Base-by-base conservation (phyloP, 768 basidiomycete genomes). In the Termitomyces sp. region DNA sequence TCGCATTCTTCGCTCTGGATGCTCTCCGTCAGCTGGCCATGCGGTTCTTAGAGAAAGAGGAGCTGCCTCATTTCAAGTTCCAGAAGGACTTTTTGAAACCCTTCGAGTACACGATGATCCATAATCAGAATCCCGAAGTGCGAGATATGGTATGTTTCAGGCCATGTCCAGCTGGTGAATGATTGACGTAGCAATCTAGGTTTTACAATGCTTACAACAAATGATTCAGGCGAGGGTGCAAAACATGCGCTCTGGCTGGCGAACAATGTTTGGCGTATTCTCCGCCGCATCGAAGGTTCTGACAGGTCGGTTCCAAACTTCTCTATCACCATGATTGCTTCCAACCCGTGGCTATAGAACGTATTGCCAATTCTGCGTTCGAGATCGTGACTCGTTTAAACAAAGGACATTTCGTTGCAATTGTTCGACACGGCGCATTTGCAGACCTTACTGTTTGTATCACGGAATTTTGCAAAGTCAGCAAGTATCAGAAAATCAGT, bases 51-150 rank as follows among this genome's bases (percentile, higher is more conserved):
- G 97, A 98, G 74, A 99, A 98, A 72, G 97, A 98, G 69, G 97
- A 99, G 72, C 70, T 99, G 60, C 86, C 95, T 2, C 95, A 98
- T 75, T 99, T 98, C 82, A 94, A 95, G 68, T 99, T 99, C 73
- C 97, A 99, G 68, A 99, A 98, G 74, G 96, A 99, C 70, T 99
- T 99, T 75, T 74, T 99, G 61, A 93, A 94, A 68, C 97, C 97
- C 0, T 99, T 98, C 70, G 95, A 98, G 73, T 89, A 97, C 70
- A 95, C 97, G 1, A 99, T 99, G 93, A 81, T 89, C 47, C 91
- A 98, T 69, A 99, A 98, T 71, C 83, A 88, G 58, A 96, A 98
- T 71, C 91, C 94, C 6, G 97, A 98, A 64, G 86, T 96, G 49
- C 85, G 97, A 51, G 97, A 99, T 70, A 92, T 99, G 94, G 95